Evolutionary conservation across 306 rosid species (phyloP).

Genomic region (Vigna mungo): DNA sequence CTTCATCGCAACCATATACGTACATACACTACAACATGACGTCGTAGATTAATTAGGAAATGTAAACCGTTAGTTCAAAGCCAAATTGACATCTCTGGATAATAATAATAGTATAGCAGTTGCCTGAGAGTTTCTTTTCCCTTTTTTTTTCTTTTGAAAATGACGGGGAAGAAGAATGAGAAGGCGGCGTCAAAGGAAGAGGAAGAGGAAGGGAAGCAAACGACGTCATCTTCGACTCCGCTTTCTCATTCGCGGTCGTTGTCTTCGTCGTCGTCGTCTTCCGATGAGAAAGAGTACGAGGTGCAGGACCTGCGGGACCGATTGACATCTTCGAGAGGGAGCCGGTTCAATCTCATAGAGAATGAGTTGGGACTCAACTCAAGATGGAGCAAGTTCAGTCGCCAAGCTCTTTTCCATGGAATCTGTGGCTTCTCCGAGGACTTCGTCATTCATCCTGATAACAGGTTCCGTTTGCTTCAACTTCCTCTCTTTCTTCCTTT

Average conservation of each 20-base stretch:
- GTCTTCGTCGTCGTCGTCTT: slow-evolving; percentile 7
- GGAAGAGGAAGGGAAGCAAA: slow-evolving; percentile 1
- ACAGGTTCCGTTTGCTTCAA: slow-evolving; percentile 52
- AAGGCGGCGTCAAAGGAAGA: slow-evolving; percentile 4
- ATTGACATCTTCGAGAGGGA: slow-evolving; percentile 75
- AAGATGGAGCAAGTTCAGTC: slow-evolving; percentile 57
- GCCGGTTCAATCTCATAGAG: slow-evolving; percentile 68
- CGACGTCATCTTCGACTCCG: slow-evolving; percentile 20
- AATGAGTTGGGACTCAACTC: slow-evolving; percentile 58
- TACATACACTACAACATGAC: background rate
- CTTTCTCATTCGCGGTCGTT: background rate
- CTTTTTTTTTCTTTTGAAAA: background rate
- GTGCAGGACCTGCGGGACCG: slow-evolving; percentile 65
- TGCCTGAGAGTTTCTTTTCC: background rate
- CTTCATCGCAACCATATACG: background rate
- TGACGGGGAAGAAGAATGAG: slow-evolving; percentile 30
- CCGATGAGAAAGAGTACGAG: slow-evolving; percentile 56
- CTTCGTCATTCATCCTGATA: slow-evolving; percentile 68
- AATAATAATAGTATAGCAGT: background rate
- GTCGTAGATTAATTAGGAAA: background rate
- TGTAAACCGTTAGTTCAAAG: background rate
- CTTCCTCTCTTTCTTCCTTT: background rate
- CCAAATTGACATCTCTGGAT: background rate
- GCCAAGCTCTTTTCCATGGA: slow-evolving; percentile 59
- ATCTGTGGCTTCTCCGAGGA: slow-evolving; percentile 53